Base-by-base conservation (phyloP, 768 basidiomycete species). In the Lentinula sp. region DNA sequence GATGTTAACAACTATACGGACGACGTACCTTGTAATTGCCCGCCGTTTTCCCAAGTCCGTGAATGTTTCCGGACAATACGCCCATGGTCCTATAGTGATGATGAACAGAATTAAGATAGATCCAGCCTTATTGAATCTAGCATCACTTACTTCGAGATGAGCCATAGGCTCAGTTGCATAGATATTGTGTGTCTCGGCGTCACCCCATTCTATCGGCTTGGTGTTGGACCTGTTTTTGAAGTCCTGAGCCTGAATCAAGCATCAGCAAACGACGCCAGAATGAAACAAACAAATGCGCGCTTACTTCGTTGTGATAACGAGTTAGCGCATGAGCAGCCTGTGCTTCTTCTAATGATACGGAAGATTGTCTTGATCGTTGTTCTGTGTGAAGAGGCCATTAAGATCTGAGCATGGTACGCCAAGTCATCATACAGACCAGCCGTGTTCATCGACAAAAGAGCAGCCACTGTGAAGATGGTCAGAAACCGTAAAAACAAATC, bases 21-120 rank as follows among this genome's bases (percentile, higher is more conserved):
- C 13, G 21, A 15, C 72, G 62, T 69, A 78, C 80, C 77, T 69
- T 77, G 75, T 59, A 81, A 64, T 59, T 77, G 79, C 35, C 71
- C 73, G 65, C 71, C 73, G 67, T 79, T 82, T 63, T 86, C 86
- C 86, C 86, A 88, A 61, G 74, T 81, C 66, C 86, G 78, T 65
- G 79, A 75, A 72, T 86, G 85, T 68, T 87, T 87, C 72, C 85
- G 76, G 56, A 78, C 45, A 7, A 59, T 46, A n/a, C 57, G 55
- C 40, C 55, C 55, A 56, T 56, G 55, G 16, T 56, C 23, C 55
- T 56, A 32, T 9, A 13, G 51, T 8, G 7, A n/a, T 5, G 13
- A 1, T 21, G 31, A 34, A n/a, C 37, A 32, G 7, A 3, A 39
- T 34, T 53, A 11, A 16, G 0, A 35, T 4, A 21, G 28, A 53